A percentile compares a stretch with the other conserved stretches of the same genome.
Evolutionary conservation across 1,284 basidiomycete species (phyloP).

Genomic region (Kwoniella shivajii): DNA sequence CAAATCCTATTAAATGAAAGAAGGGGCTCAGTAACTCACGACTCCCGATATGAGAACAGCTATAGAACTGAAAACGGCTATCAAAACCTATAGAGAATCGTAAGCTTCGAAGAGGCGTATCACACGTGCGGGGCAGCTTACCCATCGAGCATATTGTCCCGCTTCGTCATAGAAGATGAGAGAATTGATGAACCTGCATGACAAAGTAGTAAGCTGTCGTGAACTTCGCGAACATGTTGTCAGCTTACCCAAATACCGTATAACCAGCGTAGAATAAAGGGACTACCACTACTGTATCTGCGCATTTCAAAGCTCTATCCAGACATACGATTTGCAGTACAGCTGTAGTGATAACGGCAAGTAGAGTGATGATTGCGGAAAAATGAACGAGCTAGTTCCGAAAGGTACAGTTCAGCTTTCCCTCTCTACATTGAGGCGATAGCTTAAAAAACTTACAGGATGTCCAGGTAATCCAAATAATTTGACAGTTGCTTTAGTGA

Average conservation of each 20-base stretch:
- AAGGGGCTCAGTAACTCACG: conserved; percentile 55
- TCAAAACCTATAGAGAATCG: conserved; percentile 57
- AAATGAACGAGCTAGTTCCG: conserved; percentile 66
- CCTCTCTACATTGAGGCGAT: not conserved
- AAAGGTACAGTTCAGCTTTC: not conserved
- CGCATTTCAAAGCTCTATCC: conserved; percentile 72
- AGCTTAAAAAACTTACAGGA: conserved; percentile 34
- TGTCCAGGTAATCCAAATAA: conserved; percentile 42
- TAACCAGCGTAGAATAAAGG: conserved; percentile 71
- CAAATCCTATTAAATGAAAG: too few relatives aligned
- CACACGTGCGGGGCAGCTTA: conserved; percentile 40
- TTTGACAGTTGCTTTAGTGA: conserved; percentile 73
- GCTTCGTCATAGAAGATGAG: conserved; percentile 78
- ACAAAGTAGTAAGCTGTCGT: not conserved
- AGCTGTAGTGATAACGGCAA: conserved; percentile 75
- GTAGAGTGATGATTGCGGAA: conserved; percentile 77
- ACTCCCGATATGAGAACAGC: conserved; percentile 81
- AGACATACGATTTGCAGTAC: conserved; percentile 87
- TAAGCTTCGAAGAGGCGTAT: not conserved
- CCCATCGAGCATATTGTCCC: conserved; percentile 79
- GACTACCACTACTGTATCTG: conserved; percentile 68
- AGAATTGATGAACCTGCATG: conserved; percentile 64
- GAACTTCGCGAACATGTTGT: too few relatives aligned
- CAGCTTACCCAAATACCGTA: conserved; percentile 63
- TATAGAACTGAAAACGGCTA: conserved; percentile 82